These are phyloP conservation scores for Saprolegnia parasitica DNA, from an alignment of 352 stramenopile genomes.

Conservation along the genomic window DNA sequence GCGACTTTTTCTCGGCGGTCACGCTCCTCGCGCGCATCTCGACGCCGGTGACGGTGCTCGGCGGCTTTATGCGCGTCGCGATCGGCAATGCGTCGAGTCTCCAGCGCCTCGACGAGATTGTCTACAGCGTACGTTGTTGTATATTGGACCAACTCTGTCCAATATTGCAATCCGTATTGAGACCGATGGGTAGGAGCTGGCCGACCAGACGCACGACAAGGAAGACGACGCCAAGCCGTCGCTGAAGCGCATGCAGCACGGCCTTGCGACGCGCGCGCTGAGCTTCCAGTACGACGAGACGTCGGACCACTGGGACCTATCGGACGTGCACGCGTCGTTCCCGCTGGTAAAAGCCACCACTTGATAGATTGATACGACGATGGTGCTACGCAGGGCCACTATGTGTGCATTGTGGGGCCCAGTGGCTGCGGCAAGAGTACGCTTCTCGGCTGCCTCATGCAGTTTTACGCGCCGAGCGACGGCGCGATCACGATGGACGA, in stretches of 20 bases:
- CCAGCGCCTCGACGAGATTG: conserved; percentile 83
- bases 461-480: conserved; percentile 80
- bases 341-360: conserved; percentile 34
- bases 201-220: conserved; percentile 30
- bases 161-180: not conserved
- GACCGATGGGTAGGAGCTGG: not conserved
- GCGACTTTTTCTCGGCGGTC: conserved; percentile 82
- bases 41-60: conserved; percentile 73
- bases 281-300: conserved; percentile 32
- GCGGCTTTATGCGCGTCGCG: conserved; percentile 85
- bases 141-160: not conserved
- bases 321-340: conserved; percentile 62
- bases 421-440: conserved; percentile 87
- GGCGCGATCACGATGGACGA: conserved; percentile 75
- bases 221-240: conserved; percentile 62
- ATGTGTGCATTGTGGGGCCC: conserved; percentile 80
- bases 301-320: conserved; percentile 40
- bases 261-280: conserved; percentile 74
- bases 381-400: conserved; percentile 48
- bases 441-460: conserved; percentile 79
- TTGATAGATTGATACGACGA: not conserved
- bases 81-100: conserved; percentile 84
- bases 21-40: conserved; percentile 74
- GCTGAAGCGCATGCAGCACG: conserved; percentile 77
- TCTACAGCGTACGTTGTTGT: conserved; percentile 36